A percentile compares a stretch with the other conserved stretches of the same genome.
phyloP scores from a whole-genome alignment of 2,329 filamentous ascomycete species.

The Xylaria sp. region DNA sequence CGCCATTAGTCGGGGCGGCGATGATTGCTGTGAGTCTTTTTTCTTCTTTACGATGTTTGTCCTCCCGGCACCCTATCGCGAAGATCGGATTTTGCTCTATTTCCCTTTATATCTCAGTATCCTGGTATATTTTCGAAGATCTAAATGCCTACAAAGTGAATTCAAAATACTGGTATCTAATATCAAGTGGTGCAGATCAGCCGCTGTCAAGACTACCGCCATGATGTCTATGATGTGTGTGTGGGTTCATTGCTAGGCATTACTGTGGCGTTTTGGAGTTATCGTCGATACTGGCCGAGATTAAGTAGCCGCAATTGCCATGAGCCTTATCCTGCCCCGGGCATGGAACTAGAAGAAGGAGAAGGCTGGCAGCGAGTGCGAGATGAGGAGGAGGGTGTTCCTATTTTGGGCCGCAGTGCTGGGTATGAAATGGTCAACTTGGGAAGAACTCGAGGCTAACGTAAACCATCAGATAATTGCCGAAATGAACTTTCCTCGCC shows the following conservation, averaged over 20 bases:
- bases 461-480: slow-evolving; percentile 33
- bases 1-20: slow-evolving; percentile 66
- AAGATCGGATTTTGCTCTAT: too few relatives aligned
- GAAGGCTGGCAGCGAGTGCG: slow-evolving; percentile 51
- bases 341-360: slow-evolving; percentile 39
- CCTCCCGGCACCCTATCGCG: too few relatives aligned
- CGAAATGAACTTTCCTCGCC: slow-evolving; percentile 13
- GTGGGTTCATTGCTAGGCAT: slow-evolving; percentile 66
- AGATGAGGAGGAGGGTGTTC: slow-evolving; percentile 59
- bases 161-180: background rate
- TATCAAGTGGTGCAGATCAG: slow-evolving; percentile 52
- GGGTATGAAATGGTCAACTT: slow-evolving; percentile 41
- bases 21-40: slow-evolving; percentile 58
- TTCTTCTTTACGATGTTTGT: background rate
- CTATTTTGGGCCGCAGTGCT: slow-evolving; percentile 38
- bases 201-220: slow-evolving; percentile 71
- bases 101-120: too few relatives aligned
- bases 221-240: slow-evolving; percentile 73
- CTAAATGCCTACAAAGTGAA: too few relatives aligned
- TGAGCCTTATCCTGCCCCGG: slow-evolving; percentile 61
- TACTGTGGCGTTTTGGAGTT: slow-evolving; percentile 68
- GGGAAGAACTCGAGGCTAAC: slow-evolving; percentile 33
- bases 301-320: slow-evolving; percentile 59
- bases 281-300: slow-evolving; percentile 67
- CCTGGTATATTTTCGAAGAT: background rate